A percentile compares a stretch with the other conserved stretches of the same genome.
Evolutionary conservation across 345 rosid species (phyloP).

Genomic region (Adansonia digitata): DNA sequence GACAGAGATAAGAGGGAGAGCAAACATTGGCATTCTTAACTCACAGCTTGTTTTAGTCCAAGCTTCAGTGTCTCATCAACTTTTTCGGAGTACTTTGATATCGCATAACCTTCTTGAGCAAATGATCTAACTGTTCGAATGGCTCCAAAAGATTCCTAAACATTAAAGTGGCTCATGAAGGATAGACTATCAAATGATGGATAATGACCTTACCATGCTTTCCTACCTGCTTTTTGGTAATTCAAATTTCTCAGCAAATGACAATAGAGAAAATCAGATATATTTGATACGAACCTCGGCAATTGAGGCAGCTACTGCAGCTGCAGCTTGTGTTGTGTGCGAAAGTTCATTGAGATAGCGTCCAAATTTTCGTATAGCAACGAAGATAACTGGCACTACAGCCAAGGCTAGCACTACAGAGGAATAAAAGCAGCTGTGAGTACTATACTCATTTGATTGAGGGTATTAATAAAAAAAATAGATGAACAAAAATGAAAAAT

Average conservation of each 20-base stretch:
- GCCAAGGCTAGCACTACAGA: constrained; percentile 73
- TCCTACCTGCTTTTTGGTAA: not conserved
- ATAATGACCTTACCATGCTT: not conserved
- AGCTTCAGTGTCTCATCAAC: constrained; percentile 82
- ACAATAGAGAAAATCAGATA: not conserved
- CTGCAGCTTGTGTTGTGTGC: constrained; percentile 91
- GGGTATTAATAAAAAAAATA: not conserved
- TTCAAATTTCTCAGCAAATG: not conserved
- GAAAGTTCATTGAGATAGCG: constrained; percentile 88
- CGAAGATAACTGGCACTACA: constrained; percentile 73
- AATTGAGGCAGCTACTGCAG: constrained; percentile 90
- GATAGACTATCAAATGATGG: not conserved
- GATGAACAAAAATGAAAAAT: not conserved
- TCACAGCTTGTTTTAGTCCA: constrained; percentile 89
- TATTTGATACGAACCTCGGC: constrained; percentile 61
- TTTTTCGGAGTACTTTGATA: constrained; percentile 68
- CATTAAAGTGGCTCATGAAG: constrained; percentile 12
- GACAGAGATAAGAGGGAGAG: constrained; percentile 5
- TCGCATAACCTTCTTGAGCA: constrained; percentile 71
- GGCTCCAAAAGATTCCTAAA: constrained; percentile 94
- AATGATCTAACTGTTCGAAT: constrained; percentile 91
- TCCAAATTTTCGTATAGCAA: constrained; percentile 67
- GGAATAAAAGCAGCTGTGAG: constrained; percentile 7
- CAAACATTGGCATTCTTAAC: constrained; percentile 16
- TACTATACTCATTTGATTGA: constrained; percentile 5